phyloP scores from a whole-genome alignment of 2,329 filamentous ascomycete species.

The Hypoxylon rubiginosum region DNA sequence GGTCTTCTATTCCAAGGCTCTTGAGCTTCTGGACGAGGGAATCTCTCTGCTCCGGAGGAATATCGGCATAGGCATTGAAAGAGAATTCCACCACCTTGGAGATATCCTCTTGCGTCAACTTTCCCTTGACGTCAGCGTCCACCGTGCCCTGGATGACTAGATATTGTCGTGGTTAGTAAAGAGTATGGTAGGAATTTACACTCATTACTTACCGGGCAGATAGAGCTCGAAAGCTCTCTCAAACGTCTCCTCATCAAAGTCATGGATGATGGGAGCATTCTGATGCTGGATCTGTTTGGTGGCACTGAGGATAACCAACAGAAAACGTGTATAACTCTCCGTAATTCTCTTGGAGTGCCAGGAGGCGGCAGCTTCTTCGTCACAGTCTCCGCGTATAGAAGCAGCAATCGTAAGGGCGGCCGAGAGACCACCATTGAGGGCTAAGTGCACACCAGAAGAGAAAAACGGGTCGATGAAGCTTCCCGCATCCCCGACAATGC shows the following conservation, averaged over 20 bases:
- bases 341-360: constrained; percentile 61
- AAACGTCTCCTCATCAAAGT: constrained; percentile 59
- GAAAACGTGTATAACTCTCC: constrained; percentile 63
- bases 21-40: constrained; percentile 29
- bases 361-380: constrained; percentile 54
- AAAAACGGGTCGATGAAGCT: constrained; percentile 65
- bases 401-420: constrained; percentile 61
- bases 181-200: too few relatives aligned
- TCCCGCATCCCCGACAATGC: constrained; percentile 62
- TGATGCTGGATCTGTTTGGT: constrained; percentile 57
- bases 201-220: constrained; percentile 53
- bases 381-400: constrained; percentile 53
- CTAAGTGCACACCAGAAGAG: constrained; percentile 63
- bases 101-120: constrained; percentile 29
- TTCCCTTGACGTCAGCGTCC: constrained; percentile 15
- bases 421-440: constrained; percentile 58
- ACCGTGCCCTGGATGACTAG: constrained; percentile 57
- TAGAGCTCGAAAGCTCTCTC: constrained; percentile 59
- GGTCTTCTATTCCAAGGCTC: constrained; percentile 16
- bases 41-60: constrained; percentile 28
- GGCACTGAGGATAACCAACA: constrained; percentile 55
- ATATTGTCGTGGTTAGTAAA: constrained; percentile 9
- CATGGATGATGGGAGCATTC: constrained; percentile 57
- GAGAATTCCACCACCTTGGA: constrained; percentile 36
- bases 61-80: constrained; percentile 23